Base-by-base conservation (phyloP, 228 moss, liverwort and hornwort species). In the Sphagnum magellanicum region DNA sequence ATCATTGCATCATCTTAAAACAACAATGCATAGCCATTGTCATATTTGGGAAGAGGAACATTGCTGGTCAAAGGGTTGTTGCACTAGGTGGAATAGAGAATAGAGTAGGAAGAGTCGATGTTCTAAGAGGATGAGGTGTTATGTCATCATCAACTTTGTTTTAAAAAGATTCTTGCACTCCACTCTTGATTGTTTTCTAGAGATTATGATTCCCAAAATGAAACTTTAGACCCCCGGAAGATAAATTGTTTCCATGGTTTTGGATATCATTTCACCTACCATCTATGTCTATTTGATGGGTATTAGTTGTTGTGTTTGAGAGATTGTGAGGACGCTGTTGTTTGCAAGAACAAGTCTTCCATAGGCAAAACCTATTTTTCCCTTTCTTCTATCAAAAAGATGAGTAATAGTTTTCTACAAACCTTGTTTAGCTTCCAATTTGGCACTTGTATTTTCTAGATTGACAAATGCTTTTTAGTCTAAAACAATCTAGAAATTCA, bases 121-220 rank as follows among this genome's bases (percentile, higher is more conserved):
- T 79, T 50, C 73, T 67, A 32, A 77, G 75, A 60, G 77, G 79
- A 52, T 51, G 70, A 49, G 73, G 70, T 67, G 50, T 75, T 32
- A 70, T 68, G 6, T 74, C 65, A 32, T 32, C 32, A 32, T 32
- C 32, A 14, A 74, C 79, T 53, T 71, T 68, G 14, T 72, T 77
- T 4, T 85, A 77, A 75, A 71, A 61, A 68, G 68, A 32, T 6
- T 73, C 11, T 51, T 61, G 6, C 75, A 69, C 63, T 74, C 72
- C 51, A 86, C 81, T 71, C 75, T 86, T 51, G 71, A 79, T 73
- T 77, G 79, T 66, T 86, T 86, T 47, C 61, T 82, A 64, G 77
- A 82, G 11, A 75, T 70, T 57, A 86, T 81, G 15, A 73, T 81
- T 55, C 85, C 82, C 60, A 69, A 15, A 66, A 77, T 85, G 60